phyloP scores from a whole-genome alignment of 805 yeast species.

The Hermanozyma aechmeae region DNA sequence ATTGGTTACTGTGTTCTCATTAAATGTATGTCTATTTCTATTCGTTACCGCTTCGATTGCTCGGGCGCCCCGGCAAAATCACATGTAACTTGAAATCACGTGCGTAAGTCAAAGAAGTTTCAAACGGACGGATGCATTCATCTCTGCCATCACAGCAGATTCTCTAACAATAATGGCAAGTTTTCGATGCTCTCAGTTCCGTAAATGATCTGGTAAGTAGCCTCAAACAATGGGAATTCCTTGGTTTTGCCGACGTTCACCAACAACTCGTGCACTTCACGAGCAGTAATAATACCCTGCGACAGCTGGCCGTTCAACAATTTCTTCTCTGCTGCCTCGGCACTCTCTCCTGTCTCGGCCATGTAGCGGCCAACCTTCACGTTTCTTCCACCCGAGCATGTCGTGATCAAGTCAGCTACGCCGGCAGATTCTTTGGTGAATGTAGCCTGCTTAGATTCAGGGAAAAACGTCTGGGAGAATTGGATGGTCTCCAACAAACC shows the following conservation, averaged over 20 bases:
- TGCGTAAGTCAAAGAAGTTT: no score
- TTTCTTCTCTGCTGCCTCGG: slow-evolving; percentile 75
- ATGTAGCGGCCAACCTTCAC: slow-evolving; percentile 81
- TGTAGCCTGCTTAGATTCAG: slow-evolving; percentile 46
- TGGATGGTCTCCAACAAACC: slow-evolving; percentile 85
- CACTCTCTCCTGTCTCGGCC: slow-evolving; percentile 71
- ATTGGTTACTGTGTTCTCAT: no score
- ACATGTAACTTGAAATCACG: no score
- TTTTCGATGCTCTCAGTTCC: slow-evolving; percentile 66
- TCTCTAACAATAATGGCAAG: slow-evolving; percentile 61
- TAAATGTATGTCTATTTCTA: no score
- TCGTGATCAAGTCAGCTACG: slow-evolving; percentile 95
- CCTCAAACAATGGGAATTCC: slow-evolving; percentile 76
- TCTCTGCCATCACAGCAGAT: no score
- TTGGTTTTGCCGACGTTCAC: slow-evolving; percentile 38
- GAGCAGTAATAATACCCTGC: slow-evolving; percentile 86
- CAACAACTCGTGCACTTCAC: slow-evolving; percentile 84
- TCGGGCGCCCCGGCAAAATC: no score
- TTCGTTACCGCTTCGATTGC: no score
- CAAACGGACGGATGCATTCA: no score
- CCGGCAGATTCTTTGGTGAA: slow-evolving; percentile 94
- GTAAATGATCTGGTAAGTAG: slow-evolving; percentile 77
- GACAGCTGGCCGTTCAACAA: slow-evolving; percentile 93
- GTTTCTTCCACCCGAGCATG: slow-evolving; percentile 97
- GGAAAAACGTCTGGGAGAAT: slow-evolving; percentile 66